These are phyloP conservation scores for Paraphoma chrysanthemicola DNA, from an alignment of 2,329 filamentous ascomycete genomes.

Conservation along the genomic window DNA sequence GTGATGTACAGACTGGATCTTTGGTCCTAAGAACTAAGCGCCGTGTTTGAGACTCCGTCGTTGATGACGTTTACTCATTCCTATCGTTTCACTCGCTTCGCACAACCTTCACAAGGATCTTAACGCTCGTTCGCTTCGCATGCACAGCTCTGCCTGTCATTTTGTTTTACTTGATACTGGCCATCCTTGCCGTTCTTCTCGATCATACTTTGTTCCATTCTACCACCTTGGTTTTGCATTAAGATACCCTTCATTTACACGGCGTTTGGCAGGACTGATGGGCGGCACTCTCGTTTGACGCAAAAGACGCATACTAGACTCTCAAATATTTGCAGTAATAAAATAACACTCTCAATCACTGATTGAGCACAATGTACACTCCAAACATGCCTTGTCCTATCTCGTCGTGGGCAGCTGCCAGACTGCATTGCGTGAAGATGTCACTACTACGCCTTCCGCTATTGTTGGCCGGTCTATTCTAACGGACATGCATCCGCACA, in stretches of 20 bases:
- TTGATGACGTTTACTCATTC: neutral
- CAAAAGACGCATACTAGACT: neutral
- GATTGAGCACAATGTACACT: neutral
- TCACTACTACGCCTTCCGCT: no score
- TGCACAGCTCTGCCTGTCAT: neutral
- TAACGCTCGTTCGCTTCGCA: neutral
- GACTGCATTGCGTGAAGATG: no score
- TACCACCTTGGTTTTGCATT: neutral
- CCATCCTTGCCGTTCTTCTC: constrained; percentile 4
- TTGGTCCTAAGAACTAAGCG: constrained; percentile 39
- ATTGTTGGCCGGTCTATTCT: no score
- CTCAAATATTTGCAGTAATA: neutral
- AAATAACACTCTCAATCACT: neutral
- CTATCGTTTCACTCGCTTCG: neutral
- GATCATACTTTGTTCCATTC: neutral
- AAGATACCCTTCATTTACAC: constrained; percentile 20
- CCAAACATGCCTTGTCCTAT: neutral
- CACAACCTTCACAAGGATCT: neutral
- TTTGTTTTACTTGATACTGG: neutral
- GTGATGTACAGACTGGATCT: constrained; percentile 52
- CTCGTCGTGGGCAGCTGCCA: no score
- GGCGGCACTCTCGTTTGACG: neutral
- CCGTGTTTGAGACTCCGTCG: neutral
- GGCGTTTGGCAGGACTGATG: neutral
- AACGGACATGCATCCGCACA: no score